Evolutionary conservation across 331 rosid genomes (phyloP).

Genomic region (Stylosanthes scabra): DNA sequence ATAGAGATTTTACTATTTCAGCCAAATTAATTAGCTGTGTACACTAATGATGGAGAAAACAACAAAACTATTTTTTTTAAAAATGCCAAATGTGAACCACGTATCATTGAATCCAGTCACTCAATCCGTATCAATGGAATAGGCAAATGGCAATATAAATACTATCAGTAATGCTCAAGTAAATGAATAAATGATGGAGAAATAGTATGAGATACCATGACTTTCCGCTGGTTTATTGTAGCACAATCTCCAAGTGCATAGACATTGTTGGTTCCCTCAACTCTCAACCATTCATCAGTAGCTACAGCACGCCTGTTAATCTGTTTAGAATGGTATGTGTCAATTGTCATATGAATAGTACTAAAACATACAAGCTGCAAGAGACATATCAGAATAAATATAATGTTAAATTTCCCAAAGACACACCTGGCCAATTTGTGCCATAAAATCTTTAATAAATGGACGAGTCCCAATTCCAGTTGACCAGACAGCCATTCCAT

Average conservation of each 20-base stretch:
- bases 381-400: constrained; percentile 25
- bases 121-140: constrained; percentile 32
- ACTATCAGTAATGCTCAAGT: constrained; percentile 20
- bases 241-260: constrained; percentile 98
- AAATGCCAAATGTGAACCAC: not conserved
- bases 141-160: not conserved
- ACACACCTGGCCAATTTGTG: constrained; percentile 90
- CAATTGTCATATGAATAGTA: constrained; percentile 18
- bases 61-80: constrained; percentile 10
- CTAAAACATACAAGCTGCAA: constrained; percentile 1
- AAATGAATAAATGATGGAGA: constrained; percentile 30
- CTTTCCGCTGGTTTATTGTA: constrained; percentile 95
- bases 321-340: constrained; percentile 50
- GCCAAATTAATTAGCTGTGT: not conserved
- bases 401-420: constrained; percentile 36
- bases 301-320: constrained; percentile 87
- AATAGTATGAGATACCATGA: constrained; percentile 64
- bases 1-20: constrained; percentile 7
- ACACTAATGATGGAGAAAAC: constrained; percentile 7
- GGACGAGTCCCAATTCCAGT: constrained; percentile 98
- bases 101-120: not conserved
- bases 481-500: constrained; percentile 99
- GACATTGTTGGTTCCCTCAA: constrained; percentile 75
- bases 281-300: constrained; percentile 98
- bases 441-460: constrained; percentile 82